A percentile compares a stretch with the other conserved stretches of the same genome.
Conservation (phyloP, 2,329 filamentous ascomycete genomes). For the Clarireedia monteithiana region DNA sequence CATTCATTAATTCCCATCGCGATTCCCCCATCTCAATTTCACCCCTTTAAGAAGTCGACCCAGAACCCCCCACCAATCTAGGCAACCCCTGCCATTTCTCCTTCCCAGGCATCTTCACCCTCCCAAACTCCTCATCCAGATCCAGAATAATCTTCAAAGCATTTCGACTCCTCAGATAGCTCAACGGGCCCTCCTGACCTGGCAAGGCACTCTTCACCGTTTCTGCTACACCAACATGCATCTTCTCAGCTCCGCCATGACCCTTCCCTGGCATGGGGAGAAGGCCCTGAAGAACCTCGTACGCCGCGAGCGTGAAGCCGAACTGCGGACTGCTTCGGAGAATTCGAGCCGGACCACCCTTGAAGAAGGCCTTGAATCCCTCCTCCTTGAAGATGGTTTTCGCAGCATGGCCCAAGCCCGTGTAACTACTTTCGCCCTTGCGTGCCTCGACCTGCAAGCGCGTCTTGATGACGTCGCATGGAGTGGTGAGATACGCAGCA, state of each 20-base stretch:
- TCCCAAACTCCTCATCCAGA: conserved; percentile 86
- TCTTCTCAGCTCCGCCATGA: conserved; percentile 34
- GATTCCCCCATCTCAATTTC: too few relatives aligned
- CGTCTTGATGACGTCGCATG: conserved; percentile 98
- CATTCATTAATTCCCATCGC: too few relatives aligned
- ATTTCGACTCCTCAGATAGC: conserved; percentile 71
- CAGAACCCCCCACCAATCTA: conserved; percentile 21
- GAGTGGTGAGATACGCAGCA: conserved; percentile 89
- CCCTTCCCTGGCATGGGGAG: conserved; percentile 68
- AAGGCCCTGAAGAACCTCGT: conserved; percentile 78
- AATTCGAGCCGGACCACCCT: conserved; percentile 92
- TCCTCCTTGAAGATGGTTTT: conserved; percentile 80
- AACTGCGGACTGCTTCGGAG: conserved; percentile 94
- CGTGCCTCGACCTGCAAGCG: conserved; percentile 94
- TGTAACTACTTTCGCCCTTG: conserved; percentile 88
- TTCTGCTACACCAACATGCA: conserved; percentile 53
- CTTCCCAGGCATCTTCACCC: conserved; percentile 21
- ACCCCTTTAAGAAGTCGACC: too few relatives aligned
- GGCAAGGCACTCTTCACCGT: conserved; percentile 42
- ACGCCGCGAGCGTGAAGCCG: conserved; percentile 92
- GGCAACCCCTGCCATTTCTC: conserved; percentile 25
- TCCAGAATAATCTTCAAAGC: conserved; percentile 94
- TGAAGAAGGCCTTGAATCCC: conserved; percentile 96
- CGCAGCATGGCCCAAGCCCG: conserved; percentile 77
- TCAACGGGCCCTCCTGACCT: conserved; percentile 31